These are phyloP conservation scores for Candida fluviatilis DNA, from an alignment of 805 yeast species.

Conservation along the genomic window DNA sequence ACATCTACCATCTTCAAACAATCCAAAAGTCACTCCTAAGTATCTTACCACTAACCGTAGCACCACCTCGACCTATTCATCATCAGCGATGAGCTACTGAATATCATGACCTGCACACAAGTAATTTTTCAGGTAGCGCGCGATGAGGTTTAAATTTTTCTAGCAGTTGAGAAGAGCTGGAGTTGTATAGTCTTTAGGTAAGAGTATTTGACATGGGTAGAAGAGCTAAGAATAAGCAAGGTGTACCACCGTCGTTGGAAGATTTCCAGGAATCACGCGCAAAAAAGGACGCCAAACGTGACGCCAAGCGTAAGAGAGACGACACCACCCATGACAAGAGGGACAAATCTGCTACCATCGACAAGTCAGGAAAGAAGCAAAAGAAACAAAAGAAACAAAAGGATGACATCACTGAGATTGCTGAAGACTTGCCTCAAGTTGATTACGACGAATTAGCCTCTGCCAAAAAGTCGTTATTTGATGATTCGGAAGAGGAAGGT, in stretches of 20 bases:
- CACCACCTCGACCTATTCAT: no score
- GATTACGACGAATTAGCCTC: constrained; percentile 57
- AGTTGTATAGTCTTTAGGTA: background rate
- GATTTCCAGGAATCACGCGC: constrained; percentile 56
- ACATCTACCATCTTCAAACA: background rate
- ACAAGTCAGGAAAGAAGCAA: no score
- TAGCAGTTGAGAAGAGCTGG: background rate
- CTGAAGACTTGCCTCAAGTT: constrained; percentile 57
- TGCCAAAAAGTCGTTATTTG: constrained; percentile 73
- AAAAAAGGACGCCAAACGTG: constrained; percentile 38
- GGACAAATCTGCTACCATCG: constrained; percentile 8
- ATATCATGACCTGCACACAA: no score
- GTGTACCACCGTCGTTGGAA: constrained; percentile 84
- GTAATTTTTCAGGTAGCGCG: background rate
- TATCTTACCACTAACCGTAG: no score
- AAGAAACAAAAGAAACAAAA: constrained; percentile 16
- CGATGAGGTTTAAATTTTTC: background rate
- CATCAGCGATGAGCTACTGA: background rate
- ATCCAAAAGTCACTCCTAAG: background rate
- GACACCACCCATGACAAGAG: constrained; percentile 7
- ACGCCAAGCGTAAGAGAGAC: constrained; percentile 30
- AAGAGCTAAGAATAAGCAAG: constrained; percentile 89
- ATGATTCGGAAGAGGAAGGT: constrained; percentile 62
- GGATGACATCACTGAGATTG: constrained; percentile 21
- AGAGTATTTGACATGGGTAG: constrained; percentile 64